phyloP scores from a whole-genome alignment of 2,329 filamentous ascomycete species.

The Fusarium heterosporum region DNA sequence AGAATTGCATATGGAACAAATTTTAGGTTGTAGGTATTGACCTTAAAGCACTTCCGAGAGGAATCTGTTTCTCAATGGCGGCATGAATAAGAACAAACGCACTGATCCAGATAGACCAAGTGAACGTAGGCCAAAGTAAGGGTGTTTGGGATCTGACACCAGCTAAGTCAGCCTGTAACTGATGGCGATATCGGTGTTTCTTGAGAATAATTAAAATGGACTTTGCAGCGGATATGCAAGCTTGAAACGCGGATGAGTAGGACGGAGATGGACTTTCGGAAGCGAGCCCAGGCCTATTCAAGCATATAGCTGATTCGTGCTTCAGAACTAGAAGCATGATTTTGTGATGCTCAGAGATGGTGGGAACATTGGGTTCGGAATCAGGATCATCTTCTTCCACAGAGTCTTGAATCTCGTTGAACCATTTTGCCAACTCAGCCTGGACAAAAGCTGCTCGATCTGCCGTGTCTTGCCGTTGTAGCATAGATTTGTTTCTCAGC shows the following conservation, averaged over 20 bases:
- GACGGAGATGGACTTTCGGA: slow-evolving; percentile 56
- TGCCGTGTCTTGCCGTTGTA: slow-evolving; percentile 57
- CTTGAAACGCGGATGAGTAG: slow-evolving; percentile 62
- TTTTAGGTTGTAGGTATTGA: slow-evolving; percentile 31
- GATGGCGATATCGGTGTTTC: slow-evolving; percentile 36
- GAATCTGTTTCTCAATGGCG: slow-evolving; percentile 59
- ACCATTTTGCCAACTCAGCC: slow-evolving; percentile 63
- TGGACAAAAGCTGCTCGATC: slow-evolving; percentile 59
- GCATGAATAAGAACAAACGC: slow-evolving; percentile 64
- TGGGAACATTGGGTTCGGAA: neutral
- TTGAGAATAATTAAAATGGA: slow-evolving; percentile 59
- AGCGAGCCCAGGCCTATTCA: slow-evolving; percentile 63
- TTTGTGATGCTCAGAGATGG: slow-evolving; percentile 52
- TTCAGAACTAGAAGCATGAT: slow-evolving; percentile 58
- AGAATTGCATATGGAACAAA: accelerated
- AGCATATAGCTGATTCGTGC: slow-evolving; percentile 62
- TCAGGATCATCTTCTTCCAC: slow-evolving; percentile 53
- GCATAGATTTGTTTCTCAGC: slow-evolving; percentile 63
- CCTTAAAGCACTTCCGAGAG: slow-evolving; percentile 54
- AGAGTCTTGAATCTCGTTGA: slow-evolving; percentile 64
- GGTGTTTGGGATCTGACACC: slow-evolving; percentile 42
- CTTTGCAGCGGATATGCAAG: slow-evolving; percentile 63
- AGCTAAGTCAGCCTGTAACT: slow-evolving; percentile 14
- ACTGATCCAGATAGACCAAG: slow-evolving; percentile 66
- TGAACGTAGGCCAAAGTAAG: slow-evolving; percentile 63